Conservation (phyloP, 495 filamentous ascomycete genomes). For the Penicillium egyptiacum region DNA sequence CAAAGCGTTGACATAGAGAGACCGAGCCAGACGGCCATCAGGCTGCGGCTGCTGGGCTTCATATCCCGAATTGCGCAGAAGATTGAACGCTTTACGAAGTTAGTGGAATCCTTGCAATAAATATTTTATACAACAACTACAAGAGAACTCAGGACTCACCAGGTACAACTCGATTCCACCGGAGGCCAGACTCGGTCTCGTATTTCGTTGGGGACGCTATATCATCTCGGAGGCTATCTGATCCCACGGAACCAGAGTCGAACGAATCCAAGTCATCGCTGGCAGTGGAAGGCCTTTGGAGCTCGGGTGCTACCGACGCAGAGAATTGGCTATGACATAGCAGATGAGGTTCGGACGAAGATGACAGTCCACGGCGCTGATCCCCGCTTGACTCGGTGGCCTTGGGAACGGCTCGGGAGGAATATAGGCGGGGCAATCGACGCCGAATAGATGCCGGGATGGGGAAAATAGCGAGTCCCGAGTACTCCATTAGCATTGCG, state of each 20-base stretch:
- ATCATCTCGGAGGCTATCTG: conserved; percentile 19
- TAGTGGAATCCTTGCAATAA: conserved; percentile 7
- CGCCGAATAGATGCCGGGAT: conserved; percentile 39
- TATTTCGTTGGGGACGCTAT: conserved; percentile 25
- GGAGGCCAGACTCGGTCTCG: conserved; percentile 40
- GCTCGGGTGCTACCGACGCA: neutral
- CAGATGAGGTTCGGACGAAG: conserved; percentile 24
- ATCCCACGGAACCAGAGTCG: conserved; percentile 16
- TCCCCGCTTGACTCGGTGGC: conserved; percentile 14
- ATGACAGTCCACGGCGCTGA: conserved; percentile 15
- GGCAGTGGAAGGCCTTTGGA: conserved; percentile 20
- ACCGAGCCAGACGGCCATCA: conserved; percentile 53
- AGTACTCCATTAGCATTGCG: conserved; percentile 23
- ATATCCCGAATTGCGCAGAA: conserved; percentile 41
- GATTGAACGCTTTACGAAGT: conserved; percentile 33
- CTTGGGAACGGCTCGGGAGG: conserved; percentile 17
- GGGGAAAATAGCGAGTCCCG: conserved; percentile 32
- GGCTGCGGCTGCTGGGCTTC: conserved; percentile 41
- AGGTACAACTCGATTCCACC: conserved; percentile 43
- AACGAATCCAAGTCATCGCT: conserved; percentile 22
- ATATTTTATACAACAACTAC: neutral
- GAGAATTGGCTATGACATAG: conserved; percentile 6
- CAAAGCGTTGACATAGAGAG: conserved; percentile 65
- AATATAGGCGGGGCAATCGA: conserved; percentile 31
- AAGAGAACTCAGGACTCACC: conserved; percentile 28